phyloP scores from a whole-genome alignment of 1,284 basidiomycete species.

The Cryptococcus sp. region DNA sequence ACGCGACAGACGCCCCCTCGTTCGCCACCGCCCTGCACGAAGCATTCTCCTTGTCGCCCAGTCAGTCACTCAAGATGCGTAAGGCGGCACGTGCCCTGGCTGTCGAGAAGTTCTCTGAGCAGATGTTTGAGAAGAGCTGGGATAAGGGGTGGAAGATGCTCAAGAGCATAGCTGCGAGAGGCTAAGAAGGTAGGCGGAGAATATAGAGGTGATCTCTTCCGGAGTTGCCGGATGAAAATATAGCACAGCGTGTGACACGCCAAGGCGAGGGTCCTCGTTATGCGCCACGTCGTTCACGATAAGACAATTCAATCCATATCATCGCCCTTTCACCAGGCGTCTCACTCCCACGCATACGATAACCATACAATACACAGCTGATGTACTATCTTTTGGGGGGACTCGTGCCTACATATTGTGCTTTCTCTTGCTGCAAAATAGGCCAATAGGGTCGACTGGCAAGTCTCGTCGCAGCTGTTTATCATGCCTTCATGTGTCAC shows the following conservation, averaged over 20 bases:
- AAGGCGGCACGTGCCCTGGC: slow-evolving; percentile 67
- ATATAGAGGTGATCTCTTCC: background rate
- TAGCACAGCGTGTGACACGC: background rate
- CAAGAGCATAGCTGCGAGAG: slow-evolving; percentile 7
- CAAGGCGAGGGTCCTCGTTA: background rate
- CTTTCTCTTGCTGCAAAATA: no score
- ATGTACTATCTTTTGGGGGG: no score
- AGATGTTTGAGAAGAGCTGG: slow-evolving; percentile 73
- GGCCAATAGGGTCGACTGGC: no score
- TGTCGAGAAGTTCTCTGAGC: slow-evolving; percentile 67
- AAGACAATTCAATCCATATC: no score
- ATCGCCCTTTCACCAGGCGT: no score
- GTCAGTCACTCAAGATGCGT: slow-evolving; percentile 63
- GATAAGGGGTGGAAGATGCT: slow-evolving; percentile 43
- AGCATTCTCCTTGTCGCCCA: slow-evolving; percentile 60
- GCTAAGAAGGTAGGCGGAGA: slow-evolving; percentile 4
- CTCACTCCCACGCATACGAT: no score
- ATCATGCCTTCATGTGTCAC: no score
- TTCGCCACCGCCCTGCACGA: slow-evolving; percentile 70
- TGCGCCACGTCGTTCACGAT: no score
- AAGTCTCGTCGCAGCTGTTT: no score
- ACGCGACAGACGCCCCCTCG: slow-evolving; percentile 64
- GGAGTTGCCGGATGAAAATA: background rate
- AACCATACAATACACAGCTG: no score
- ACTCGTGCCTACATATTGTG: no score